Evolutionary conservation across 305 asterid species (phyloP), one percentile per base, ranked within the genome.

Genomic region (Solanum aculeatissimum): DNA sequence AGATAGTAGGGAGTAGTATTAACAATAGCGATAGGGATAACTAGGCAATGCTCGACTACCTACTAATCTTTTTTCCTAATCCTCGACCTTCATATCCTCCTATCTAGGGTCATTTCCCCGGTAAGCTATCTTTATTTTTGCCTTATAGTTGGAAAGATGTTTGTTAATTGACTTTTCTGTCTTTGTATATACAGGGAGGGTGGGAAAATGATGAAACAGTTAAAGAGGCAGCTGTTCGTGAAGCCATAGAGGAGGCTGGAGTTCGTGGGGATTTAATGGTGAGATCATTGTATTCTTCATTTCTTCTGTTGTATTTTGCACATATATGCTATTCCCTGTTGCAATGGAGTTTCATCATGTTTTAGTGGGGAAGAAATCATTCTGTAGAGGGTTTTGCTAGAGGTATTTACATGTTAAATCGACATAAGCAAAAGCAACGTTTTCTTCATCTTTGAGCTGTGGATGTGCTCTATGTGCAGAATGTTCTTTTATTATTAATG

Each of bases 151-250:
- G 47, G 2, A 3, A 9, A 77, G 47, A 51, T 51, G 66, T 7
- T 29, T 77, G 49, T 29, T 18, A 29, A 53, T 49, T 75, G 81
- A 66, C 81, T 18, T 51, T 12, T 77, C 29, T 77, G 47, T 18
- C 65, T 77, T 75, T 49, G n/a, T 53, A 51, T 77, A 51, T 85
- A 74, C 81, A 95, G 98, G 98, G 98, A 85, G 98, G 98, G 57
- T 95, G 98, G 98, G 98, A 95, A 91, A 95, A 95, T 82, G 98
- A 95, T 84, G 98, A 95, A 91, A 95, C 98, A 47, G 95, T 91
- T 84, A 94, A 95, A 89, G 91, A 95, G 89, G 98, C 98, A 72
- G 98, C 98, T 57, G 91, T 89, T 49, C 95, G 98, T 83, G 98
- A 95, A 90, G 98, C 98, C 79, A 79, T 95, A 87, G 98, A 95